Evolutionary conservation across 257 asterid genomes (phyloP).

Genomic region (Nicotiana attenuata): DNA sequence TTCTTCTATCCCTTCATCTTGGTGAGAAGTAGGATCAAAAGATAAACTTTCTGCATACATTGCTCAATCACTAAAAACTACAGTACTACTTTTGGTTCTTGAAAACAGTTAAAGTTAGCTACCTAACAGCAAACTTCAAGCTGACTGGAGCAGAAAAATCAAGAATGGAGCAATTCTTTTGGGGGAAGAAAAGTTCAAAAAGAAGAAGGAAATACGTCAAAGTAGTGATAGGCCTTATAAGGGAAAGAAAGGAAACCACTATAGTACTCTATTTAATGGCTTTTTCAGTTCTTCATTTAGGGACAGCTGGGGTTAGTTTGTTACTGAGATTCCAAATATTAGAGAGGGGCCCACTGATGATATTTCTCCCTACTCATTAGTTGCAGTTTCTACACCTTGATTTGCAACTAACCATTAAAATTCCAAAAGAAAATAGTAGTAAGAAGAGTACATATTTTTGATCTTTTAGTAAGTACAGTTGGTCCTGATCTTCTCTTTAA

Average conservation of each 20-base stretch:
- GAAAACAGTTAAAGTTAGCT: neutral
- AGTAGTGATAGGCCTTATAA: neutral
- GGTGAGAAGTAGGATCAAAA: constrained; percentile 40
- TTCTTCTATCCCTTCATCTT: constrained; percentile 35
- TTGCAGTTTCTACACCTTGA: constrained; percentile 6
- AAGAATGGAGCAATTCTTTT: neutral
- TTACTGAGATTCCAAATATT: constrained; percentile 25
- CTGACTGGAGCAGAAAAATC: neutral
- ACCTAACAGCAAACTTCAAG: neutral
- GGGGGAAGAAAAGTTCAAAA: neutral
- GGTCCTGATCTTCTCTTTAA: neutral
- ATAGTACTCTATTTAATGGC: neutral
- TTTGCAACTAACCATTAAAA: neutral
- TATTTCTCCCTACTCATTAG: constrained; percentile 22
- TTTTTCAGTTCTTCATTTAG: neutral
- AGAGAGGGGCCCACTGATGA: constrained; percentile 36
- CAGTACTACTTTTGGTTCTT: neutral
- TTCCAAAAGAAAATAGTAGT: neutral
- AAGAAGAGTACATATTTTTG: neutral
- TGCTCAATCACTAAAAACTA: neutral
- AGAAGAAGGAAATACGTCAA: neutral
- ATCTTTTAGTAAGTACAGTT: neutral
- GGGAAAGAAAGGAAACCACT: too few species aligned
- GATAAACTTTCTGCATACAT: constrained; percentile 48
- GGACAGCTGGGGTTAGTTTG: constrained; percentile 29